phyloP scores from a whole-genome alignment of 2,329 filamentous ascomycete species.

The Fusarium buxicola region DNA sequence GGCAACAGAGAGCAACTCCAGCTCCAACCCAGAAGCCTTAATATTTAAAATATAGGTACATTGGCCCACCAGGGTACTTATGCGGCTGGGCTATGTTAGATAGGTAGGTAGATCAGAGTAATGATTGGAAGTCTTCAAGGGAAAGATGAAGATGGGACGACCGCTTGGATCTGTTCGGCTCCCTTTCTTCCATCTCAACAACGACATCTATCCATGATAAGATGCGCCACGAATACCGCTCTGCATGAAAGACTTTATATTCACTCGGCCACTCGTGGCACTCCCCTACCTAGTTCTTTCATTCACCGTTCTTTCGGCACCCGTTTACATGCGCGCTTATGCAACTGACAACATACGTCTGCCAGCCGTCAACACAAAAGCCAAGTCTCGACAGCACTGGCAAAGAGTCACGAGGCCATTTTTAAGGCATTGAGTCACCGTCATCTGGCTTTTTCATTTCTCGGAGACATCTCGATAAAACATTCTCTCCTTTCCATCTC shows the following conservation, averaged over 20 bases:
- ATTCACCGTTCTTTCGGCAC: not conserved
- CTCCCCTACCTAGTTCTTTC: not conserved
- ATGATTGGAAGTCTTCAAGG: too few species aligned
- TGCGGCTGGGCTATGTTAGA: not conserved
- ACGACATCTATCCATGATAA: not conserved
- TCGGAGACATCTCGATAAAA: not conserved
- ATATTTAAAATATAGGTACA: not conserved
- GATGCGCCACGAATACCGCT: not conserved
- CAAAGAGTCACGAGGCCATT: not conserved
- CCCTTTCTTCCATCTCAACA: conserved; percentile 19
- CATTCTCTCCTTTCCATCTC: conserved; percentile 1
- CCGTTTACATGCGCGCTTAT: not conserved
- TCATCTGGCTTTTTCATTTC: not conserved
- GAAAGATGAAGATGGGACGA: not conserved
- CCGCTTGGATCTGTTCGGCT: not conserved
- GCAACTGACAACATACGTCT: conserved; percentile 1
- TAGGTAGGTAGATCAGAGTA: not conserved
- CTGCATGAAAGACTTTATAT: not conserved
- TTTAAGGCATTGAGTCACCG: not conserved
- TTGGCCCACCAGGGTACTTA: conserved; percentile 2
- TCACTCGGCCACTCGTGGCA: not conserved
- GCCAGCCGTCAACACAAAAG: conserved; percentile 5
- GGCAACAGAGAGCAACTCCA: not conserved
- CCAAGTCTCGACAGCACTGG: not conserved
- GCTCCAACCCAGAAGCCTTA: not conserved